phyloP scores from a whole-genome alignment of 352 stramenopile species.

The Pythium phragmitis region DNA sequence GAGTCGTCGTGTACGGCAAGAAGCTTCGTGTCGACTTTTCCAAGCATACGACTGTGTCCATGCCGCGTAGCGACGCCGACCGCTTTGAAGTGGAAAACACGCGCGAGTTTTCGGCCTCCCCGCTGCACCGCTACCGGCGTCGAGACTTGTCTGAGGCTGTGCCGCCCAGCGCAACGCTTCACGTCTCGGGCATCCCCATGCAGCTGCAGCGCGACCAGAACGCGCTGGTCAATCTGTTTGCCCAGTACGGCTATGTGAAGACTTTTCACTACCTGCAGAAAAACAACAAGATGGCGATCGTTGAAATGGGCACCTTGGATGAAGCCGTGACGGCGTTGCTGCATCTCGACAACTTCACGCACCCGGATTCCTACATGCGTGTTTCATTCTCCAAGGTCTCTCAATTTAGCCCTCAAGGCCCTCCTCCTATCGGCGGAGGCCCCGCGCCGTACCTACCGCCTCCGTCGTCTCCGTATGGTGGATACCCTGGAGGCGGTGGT shows the following conservation, averaged over 20 bases:
- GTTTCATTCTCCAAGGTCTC: constrained; percentile 81
- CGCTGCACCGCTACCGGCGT: constrained; percentile 74
- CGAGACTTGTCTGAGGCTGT: constrained; percentile 64
- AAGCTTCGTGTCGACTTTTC: constrained; percentile 85
- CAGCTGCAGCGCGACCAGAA: constrained; percentile 66
- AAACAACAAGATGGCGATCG: constrained; percentile 71
- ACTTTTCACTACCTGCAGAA: constrained; percentile 75
- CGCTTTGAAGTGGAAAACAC: constrained; percentile 85
- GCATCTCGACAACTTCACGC: constrained; percentile 65
- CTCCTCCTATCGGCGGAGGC: not conserved
- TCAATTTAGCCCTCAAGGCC: constrained; percentile 23
- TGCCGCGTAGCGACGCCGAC: constrained; percentile 77
- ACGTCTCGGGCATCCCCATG: constrained; percentile 72
- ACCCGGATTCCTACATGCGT: constrained; percentile 72
- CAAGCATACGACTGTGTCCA: constrained; percentile 78
- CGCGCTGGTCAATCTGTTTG: constrained; percentile 62
- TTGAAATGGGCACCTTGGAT: constrained; percentile 76
- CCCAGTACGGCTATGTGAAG: constrained; percentile 70
- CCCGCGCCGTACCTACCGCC: constrained; percentile 13
- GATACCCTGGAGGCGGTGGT: constrained; percentile 9
- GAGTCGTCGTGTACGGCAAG: constrained; percentile 69
- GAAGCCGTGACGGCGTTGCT: constrained; percentile 76
- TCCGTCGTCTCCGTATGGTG: not conserved
- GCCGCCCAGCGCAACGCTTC: constrained; percentile 56
- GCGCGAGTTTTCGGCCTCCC: constrained; percentile 70